Evolutionary conservation across 2,329 filamentous ascomycete species (phyloP).

Genomic region (Aquanectria penicillioides): DNA sequence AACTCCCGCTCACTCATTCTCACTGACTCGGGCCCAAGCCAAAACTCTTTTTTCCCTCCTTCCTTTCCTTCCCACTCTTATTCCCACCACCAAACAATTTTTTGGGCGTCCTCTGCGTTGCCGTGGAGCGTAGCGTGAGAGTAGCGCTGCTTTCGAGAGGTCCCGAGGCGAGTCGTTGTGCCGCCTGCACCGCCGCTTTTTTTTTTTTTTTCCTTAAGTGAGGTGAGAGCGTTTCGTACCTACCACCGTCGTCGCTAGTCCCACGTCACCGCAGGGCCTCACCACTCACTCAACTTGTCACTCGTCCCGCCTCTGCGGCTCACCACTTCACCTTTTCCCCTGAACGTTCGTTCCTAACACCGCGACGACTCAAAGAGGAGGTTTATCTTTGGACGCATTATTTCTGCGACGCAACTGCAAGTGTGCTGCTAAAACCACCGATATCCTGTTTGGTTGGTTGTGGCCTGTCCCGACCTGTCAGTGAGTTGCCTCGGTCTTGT

Average conservation of each 20-base stretch:
- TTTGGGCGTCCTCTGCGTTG: not conserved
- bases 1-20: slow-evolving; percentile 10
- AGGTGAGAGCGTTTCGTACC: slow-evolving; percentile 12
- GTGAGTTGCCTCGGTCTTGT: slow-evolving; percentile 33
- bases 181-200: slow-evolving; percentile 14
- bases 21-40: slow-evolving; percentile 2
- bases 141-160: slow-evolving; percentile 13
- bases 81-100: too few relatives aligned
- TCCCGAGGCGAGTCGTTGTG: not conserved
- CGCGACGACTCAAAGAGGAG: not conserved
- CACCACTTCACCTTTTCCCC: slow-evolving; percentile 8
- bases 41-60: not conserved
- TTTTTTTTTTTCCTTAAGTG: slow-evolving; percentile 13
- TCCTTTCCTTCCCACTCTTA: not conserved
- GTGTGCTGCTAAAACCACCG: slow-evolving; percentile 12
- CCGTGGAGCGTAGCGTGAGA: slow-evolving; percentile 8
- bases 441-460: slow-evolving; percentile 10
- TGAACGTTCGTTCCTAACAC: not conserved
- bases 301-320: slow-evolving; percentile 21
- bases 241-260: slow-evolving; percentile 6
- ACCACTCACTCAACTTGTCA: slow-evolving; percentile 9
- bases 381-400: not conserved
- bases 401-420: not conserved
- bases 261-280: slow-evolving; percentile 23
- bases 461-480: slow-evolving; percentile 19